phyloP scores from a whole-genome alignment of 1,139 yeast genomes.

The Sugiyamaella pinicola region DNA sequence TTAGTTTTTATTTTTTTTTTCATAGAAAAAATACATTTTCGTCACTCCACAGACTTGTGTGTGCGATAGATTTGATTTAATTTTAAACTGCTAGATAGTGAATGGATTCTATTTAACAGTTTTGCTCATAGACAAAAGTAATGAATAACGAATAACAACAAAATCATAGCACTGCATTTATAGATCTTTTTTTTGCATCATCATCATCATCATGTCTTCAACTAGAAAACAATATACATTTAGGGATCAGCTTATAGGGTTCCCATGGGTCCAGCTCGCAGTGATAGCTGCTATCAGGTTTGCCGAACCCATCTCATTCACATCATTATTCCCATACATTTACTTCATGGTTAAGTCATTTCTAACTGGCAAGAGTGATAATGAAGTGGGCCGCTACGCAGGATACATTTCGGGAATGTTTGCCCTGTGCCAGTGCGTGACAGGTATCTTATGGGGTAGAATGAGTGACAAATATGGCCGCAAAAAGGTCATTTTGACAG shows the following conservation, averaged over 20 bases:
- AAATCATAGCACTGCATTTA: not conserved
- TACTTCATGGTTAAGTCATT: constrained; percentile 65
- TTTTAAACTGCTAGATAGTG: too few species aligned
- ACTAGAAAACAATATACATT: constrained; percentile 26
- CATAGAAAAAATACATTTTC: not conserved
- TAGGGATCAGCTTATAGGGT: constrained; percentile 32
- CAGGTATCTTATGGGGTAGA: constrained; percentile 62
- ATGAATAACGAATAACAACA: not conserved
- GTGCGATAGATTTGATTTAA: too few species aligned
- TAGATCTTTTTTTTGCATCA: not conserved
- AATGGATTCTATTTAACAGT: not conserved
- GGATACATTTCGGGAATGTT: constrained; percentile 61
- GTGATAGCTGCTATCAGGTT: constrained; percentile 52
- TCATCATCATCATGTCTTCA: constrained; percentile 2
- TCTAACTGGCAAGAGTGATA: constrained; percentile 51
- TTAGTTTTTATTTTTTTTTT: too few species aligned
- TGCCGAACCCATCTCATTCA: constrained; percentile 65
- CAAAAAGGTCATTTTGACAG: constrained; percentile 55
- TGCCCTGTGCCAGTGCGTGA: constrained; percentile 55
- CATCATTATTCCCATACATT: constrained; percentile 64
- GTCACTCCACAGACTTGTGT: not conserved
- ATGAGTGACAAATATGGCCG: constrained; percentile 60
- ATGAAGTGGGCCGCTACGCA: constrained; percentile 57
- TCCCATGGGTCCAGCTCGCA: constrained; percentile 48
- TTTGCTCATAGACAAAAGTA: too few species aligned